Evolutionary conservation across 805 yeast genomes (phyloP).

Genomic region (Candida schatavii): DNA sequence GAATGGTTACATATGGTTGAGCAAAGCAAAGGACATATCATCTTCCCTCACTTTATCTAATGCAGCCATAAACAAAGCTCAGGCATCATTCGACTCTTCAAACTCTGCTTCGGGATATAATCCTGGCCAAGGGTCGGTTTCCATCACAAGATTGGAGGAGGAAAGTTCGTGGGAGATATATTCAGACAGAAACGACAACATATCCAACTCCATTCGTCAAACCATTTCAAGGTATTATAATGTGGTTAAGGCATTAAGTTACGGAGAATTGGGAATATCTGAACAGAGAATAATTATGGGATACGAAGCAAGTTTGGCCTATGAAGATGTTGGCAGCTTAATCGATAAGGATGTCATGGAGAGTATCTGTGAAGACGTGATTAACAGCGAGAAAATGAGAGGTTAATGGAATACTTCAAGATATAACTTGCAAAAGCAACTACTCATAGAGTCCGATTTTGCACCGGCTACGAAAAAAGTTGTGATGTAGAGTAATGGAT

Average conservation of each 20-base stretch:
- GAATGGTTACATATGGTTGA: slow-evolving; percentile 91
- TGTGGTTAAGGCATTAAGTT: slow-evolving; percentile 78
- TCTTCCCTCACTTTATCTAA: slow-evolving; percentile 18
- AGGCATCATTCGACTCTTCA: slow-evolving; percentile 35
- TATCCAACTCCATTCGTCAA: slow-evolving; percentile 58
- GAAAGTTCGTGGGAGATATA: slow-evolving; percentile 95
- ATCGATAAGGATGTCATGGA: slow-evolving; percentile 73
- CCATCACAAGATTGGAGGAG: slow-evolving; percentile 84
- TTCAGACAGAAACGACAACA: slow-evolving; percentile 81
- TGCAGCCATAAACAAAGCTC: slow-evolving; percentile 29
- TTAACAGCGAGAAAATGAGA: slow-evolving; percentile 72
- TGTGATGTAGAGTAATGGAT: no score
- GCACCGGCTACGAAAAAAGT: no score
- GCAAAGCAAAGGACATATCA: slow-evolving; percentile 48
- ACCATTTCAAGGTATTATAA: slow-evolving; percentile 84
- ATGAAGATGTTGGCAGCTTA: slow-evolving; percentile 63
- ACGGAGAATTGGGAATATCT: slow-evolving; percentile 81
- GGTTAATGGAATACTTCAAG: no score
- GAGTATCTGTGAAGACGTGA: slow-evolving; percentile 66
- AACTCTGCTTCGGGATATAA: slow-evolving; percentile 32
- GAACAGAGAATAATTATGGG: slow-evolving; percentile 76
- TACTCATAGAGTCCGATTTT: no score
- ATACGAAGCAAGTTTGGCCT: slow-evolving; percentile 86
- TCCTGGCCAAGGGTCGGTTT: slow-evolving; percentile 58
- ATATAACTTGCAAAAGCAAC: no score